phyloP scores from a whole-genome alignment of 345 rosid genomes.

The Pistacia atlantica region DNA sequence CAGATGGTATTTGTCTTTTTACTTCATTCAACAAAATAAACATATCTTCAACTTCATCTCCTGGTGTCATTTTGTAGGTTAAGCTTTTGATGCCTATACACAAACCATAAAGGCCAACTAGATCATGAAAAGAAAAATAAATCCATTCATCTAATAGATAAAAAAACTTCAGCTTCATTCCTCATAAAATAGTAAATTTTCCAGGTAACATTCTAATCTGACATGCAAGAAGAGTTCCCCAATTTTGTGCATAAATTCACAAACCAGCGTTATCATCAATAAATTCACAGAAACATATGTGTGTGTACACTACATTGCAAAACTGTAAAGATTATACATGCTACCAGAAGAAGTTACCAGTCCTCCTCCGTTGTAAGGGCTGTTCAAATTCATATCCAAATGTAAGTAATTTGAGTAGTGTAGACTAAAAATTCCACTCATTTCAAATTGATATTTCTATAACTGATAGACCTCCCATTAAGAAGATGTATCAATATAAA shows the following conservation, averaged over 20 bases:
- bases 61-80: conserved; percentile 66
- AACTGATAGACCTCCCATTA: too few relatives aligned
- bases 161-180: not conserved
- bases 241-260: not conserved
- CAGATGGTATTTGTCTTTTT: conserved; percentile 77
- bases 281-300: not conserved
- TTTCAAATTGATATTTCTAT: not conserved
- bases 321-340: not conserved
- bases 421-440: not conserved
- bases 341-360: not conserved
- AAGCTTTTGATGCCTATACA: conserved; percentile 66
- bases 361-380: not conserved
- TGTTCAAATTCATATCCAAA: not conserved
- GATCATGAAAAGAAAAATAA: not conserved
- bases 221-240: not conserved
- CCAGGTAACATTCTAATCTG: not conserved
- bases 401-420: not conserved
- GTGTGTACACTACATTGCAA: not conserved
- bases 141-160: not conserved
- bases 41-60: conserved; percentile 98
- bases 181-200: not conserved
- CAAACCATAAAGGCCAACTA: conserved; percentile 15
- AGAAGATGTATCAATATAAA: too few relatives aligned
- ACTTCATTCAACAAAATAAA: conserved; percentile 77
- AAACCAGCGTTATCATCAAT: not conserved